Evolutionary conservation across 257 asterid species (phyloP).

Genomic region (Nyctanthes arbortristis): DNA sequence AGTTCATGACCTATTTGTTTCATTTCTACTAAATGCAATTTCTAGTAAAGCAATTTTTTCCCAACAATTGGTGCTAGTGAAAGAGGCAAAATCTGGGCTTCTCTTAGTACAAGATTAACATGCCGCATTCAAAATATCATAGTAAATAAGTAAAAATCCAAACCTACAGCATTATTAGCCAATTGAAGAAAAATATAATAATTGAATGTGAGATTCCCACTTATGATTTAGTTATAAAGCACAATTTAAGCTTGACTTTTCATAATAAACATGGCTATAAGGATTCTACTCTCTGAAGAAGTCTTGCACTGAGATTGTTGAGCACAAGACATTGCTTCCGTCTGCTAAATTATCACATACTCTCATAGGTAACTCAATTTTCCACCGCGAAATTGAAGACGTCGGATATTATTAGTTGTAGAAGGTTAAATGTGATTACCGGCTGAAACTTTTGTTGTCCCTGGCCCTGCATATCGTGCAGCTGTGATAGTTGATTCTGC

Average conservation of each 20-base stretch:
- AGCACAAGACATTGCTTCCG: slow-evolving; percentile 5
- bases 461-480: slow-evolving; percentile 75
- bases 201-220: neutral
- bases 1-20: neutral
- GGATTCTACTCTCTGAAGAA: neutral
- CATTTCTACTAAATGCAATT: neutral
- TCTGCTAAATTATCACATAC: slow-evolving; percentile 8
- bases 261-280: neutral
- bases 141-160: neutral
- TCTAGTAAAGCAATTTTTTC: neutral
- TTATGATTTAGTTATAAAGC: neutral
- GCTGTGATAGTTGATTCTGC: slow-evolving; percentile 76
- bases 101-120: neutral
- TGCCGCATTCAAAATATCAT: neutral
- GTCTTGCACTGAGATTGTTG: slow-evolving; percentile 8
- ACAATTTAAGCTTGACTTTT: neutral
- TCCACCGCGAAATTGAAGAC: slow-evolving; percentile 8
- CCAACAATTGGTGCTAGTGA: neutral
- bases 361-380: slow-evolving; percentile 11
- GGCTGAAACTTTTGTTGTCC: slow-evolving; percentile 74
- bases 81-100: neutral
- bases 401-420: slow-evolving; percentile 3
- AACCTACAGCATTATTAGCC: neutral
- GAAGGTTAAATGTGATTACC: slow-evolving; percentile 40
- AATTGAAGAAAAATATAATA: neutral